Evolutionary conservation across 805 yeast species (phyloP).

Genomic region (Myxozyma geophila): DNA sequence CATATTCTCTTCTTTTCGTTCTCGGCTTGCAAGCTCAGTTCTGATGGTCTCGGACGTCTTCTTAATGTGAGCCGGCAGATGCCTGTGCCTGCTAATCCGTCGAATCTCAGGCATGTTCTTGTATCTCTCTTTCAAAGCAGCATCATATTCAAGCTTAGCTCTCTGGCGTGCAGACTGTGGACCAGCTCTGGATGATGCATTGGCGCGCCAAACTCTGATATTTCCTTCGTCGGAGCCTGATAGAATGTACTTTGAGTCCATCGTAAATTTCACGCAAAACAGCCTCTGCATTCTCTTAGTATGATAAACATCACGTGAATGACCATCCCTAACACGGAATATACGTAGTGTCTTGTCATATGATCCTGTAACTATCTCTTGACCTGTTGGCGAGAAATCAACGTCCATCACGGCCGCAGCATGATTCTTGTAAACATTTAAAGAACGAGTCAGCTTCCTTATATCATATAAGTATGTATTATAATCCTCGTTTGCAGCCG

Average conservation of each 20-base stretch:
- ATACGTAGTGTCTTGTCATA: constrained; percentile 92
- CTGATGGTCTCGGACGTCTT: constrained; percentile 86
- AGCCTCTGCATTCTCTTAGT: constrained; percentile 98
- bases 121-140: constrained; percentile 87
- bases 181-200: constrained; percentile 80
- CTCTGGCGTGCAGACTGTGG: constrained; percentile 81
- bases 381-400: constrained; percentile 96
- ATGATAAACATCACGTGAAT: constrained; percentile 92
- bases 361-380: constrained; percentile 92
- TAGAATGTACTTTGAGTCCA: constrained; percentile 85
- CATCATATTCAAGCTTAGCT: constrained; percentile 85
- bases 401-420: constrained; percentile 94
- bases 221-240: constrained; percentile 97
- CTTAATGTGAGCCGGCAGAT: constrained; percentile 83
- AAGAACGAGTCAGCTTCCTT: constrained; percentile 82
- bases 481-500: constrained; percentile 91
- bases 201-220: constrained; percentile 88
- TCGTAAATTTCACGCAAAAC: constrained; percentile 78
- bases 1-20: constrained; percentile 81
- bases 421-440: constrained; percentile 90
- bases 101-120: constrained; percentile 95
- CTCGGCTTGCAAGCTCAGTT: constrained; percentile 70
- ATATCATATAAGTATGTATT: constrained; percentile 94
- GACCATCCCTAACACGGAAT: constrained; percentile 77
- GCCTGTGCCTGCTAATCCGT: constrained; percentile 89